Conservation (phyloP, 164 flowering plant genomes). For the Taxillus chinensis region DNA sequence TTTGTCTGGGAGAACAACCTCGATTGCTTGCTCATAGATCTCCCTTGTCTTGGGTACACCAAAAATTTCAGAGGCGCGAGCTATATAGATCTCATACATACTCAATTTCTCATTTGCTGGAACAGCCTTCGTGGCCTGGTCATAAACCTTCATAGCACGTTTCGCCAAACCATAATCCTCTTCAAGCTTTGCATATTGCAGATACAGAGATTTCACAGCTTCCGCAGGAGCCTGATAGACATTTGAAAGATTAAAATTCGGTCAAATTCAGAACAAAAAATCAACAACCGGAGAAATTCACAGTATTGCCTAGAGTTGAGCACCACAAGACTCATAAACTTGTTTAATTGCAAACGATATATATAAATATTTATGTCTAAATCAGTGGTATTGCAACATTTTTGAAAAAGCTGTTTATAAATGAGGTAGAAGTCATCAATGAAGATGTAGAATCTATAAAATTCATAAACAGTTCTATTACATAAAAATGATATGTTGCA, state of each 20-base stretch:
- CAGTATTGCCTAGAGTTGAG: no score
- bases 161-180: constrained; percentile 90
- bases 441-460: no score
- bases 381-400: no score
- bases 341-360: no score
- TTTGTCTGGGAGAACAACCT: constrained; percentile 82
- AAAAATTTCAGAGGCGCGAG: constrained; percentile 86
- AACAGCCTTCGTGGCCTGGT: constrained; percentile 81
- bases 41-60: constrained; percentile 90
- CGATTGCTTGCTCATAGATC: constrained; percentile 90
- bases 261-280: constrained; percentile 12
- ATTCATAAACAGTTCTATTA: no score
- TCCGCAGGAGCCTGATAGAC: constrained; percentile 77
- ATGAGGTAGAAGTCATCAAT: no score
- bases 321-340: no score
- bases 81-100: constrained; percentile 93
- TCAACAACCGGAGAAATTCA: neutral
- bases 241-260: constrained; percentile 1
- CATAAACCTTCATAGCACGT: constrained; percentile 91
- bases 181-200: constrained; percentile 88
- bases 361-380: no score
- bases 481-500: no score
- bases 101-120: constrained; percentile 75
- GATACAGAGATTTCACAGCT: constrained; percentile 63
- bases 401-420: no score